Base-by-base conservation (phyloP, 805 yeast genomes). In the Suhomyces xylopsoci region DNA sequence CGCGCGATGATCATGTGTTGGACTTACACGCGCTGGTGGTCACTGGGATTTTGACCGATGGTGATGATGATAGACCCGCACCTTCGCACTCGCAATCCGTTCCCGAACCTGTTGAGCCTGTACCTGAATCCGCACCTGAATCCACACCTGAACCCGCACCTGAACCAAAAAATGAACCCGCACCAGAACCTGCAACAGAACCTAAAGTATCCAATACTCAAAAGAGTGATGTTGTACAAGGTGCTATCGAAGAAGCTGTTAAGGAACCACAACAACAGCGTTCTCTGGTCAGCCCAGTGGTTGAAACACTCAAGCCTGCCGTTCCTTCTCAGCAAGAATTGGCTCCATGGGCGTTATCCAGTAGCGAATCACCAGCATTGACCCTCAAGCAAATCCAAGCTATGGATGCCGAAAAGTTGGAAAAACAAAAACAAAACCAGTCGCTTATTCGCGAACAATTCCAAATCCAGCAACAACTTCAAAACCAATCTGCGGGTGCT, bases 331-430 rank as follows among this genome's bases (percentile, higher is more conserved):
- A 55, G 20, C 60, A 53, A 28, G 15, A 59, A 45, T 62, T 74
- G 28, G 85, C 85, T 5, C 85, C 86, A 44, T 82, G 85, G 85
- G 85, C 85, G n/a, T 54, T 62, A 1, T 60, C 64, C 20, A 55
- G 53, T 61, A 51, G 54, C 5, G 55, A 61, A 4, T 43, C 52
- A 51, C 82, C 83, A 10, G 62, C 68, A n/a, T 53, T 80, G 50
- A 68, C 84, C 0, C 68, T 82, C 59, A 74, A 76, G 49, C 81
- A 82, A 63, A 80, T 81, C 51, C 85, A 81, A 61, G 69, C 69
- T 56, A 70, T 80, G 51, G 81, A 80, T 54, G 78, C 78, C 28
- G 81, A 78, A 59, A 70, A 64, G 53, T 57, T 69, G 49, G 67
- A 68, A 49, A 67, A 71, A 52, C 72, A 69, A 45, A 77, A 69